These are phyloP conservation scores for Colletotrichum endophyticum DNA, from an alignment of 2,329 filamentous ascomycete species.

Conservation along the genomic window DNA sequence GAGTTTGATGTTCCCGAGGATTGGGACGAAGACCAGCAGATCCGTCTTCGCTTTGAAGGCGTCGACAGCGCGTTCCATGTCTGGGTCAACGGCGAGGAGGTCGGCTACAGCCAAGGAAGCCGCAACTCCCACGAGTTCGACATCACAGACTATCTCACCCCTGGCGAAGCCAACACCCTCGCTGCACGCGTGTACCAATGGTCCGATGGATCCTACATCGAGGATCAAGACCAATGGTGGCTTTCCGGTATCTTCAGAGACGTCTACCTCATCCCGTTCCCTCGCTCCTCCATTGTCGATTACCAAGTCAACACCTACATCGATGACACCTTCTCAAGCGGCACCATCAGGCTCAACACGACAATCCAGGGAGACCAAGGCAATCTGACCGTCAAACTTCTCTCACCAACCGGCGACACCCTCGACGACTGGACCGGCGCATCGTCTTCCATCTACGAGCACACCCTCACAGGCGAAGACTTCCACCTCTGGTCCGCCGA, in stretches of 20 bases:
- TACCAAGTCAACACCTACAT: slow-evolving; percentile 60
- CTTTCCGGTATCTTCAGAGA: slow-evolving; percentile 72
- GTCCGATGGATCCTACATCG: slow-evolving; percentile 74
- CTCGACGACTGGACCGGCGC: slow-evolving; percentile 10
- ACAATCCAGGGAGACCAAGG: slow-evolving; percentile 39
- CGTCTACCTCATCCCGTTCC: slow-evolving; percentile 68
- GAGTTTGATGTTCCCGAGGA: slow-evolving; percentile 56
- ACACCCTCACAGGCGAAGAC: slow-evolving; percentile 44
- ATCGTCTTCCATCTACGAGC: slow-evolving; percentile 28
- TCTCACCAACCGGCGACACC: slow-evolving; percentile 8
- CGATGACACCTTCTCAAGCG: slow-evolving; percentile 57
- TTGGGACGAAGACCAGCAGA: slow-evolving; percentile 52
- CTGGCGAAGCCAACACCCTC: slow-evolving; percentile 55
- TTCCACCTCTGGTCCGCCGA: slow-evolving; percentile 74
- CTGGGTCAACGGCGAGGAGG: slow-evolving; percentile 69
- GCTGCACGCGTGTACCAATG: slow-evolving; percentile 74
- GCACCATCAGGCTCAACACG: slow-evolving; percentile 50
- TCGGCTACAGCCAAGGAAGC: slow-evolving; percentile 76
- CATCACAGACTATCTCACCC: slow-evolving; percentile 57
- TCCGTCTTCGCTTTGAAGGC: slow-evolving; percentile 75
- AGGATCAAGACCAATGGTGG: slow-evolving; percentile 76
- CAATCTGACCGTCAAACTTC: background rate
- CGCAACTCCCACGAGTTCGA: slow-evolving; percentile 80
- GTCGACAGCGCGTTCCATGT: slow-evolving; percentile 76
- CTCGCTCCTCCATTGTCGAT: slow-evolving; percentile 58